A percentile compares a stretch with the other conserved stretches of the same genome.
Evolutionary conservation across 345 rosid genomes (phyloP).

Genomic region (Citrus inodora): DNA sequence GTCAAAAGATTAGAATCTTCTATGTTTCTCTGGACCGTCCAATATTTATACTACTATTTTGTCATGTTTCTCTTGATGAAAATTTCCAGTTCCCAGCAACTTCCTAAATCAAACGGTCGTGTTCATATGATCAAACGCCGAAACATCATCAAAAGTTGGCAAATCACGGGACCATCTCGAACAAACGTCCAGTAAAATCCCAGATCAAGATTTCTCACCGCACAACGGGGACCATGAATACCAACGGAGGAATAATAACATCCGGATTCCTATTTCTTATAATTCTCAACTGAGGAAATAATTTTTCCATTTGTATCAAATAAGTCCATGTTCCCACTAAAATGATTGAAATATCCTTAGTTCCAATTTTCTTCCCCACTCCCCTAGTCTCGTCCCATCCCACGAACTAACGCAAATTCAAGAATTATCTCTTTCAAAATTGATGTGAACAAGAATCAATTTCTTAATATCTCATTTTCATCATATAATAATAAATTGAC

Average conservation of each 20-base stretch:
- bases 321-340: neutral
- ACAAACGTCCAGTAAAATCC: slow-evolving; percentile 10
- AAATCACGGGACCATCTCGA: neutral
- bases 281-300: neutral
- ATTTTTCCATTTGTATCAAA: neutral
- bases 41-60: neutral
- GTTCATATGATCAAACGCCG: neutral
- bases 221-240: slow-evolving; percentile 1
- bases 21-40: neutral
- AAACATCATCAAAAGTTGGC: neutral
- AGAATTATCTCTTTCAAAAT: too few species aligned
- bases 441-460: too few species aligned
- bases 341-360: neutral
- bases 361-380: neutral
- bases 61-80: neutral
- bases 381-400: too few species aligned
- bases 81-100: neutral
- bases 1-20: neutral
- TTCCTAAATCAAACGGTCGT: neutral
- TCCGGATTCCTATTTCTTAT: neutral
- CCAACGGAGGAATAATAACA: neutral
- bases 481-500: rapidly evolving
- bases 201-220: slow-evolving; percentile 14
- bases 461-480: too few species aligned
- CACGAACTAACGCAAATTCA: too few species aligned